These are phyloP conservation scores for Kluyveromyces sp. DNA, from an alignment of 1,139 yeast genomes.

Conservation along the genomic window DNA sequence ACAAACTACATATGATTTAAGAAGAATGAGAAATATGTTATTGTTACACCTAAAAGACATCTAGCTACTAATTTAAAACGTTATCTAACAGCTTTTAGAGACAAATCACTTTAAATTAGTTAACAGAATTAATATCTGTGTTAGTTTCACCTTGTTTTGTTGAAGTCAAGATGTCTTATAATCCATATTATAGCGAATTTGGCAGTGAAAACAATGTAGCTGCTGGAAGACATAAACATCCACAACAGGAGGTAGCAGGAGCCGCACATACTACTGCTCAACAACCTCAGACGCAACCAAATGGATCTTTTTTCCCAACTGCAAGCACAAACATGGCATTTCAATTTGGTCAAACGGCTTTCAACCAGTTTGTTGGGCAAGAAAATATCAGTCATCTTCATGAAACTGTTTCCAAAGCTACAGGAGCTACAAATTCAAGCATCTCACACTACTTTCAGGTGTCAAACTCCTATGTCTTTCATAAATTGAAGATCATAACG, in stretches of 20 bases:
- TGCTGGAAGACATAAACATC: conserved; percentile 20
- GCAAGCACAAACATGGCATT: conserved; percentile 82
- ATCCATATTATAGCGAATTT: conserved; percentile 6
- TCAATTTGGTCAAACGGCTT: conserved; percentile 81
- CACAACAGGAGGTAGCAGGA: conserved; percentile 4
- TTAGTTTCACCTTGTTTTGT: too few relatives aligned
- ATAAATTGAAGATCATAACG: conserved; percentile 62
- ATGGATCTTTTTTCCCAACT: conserved; percentile 43
- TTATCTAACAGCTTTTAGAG: too few relatives aligned
- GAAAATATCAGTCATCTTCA: conserved; percentile 27
- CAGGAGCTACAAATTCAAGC: conserved; percentile 19
- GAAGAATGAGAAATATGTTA: too few relatives aligned
- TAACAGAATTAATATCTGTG: too few relatives aligned
- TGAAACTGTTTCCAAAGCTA: conserved; percentile 26
- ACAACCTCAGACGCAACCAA: conserved; percentile 7
- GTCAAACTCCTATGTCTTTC: conserved; percentile 75
- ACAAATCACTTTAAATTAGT: not conserved
- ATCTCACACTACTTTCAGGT: conserved; percentile 75
- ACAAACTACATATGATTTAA: too few relatives aligned
- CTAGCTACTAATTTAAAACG: too few relatives aligned
- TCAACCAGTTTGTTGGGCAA: conserved; percentile 36
- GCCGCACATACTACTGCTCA: not conserved
- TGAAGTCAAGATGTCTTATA: conserved; percentile 4
- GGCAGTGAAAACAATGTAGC: not conserved
- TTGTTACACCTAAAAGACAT: too few relatives aligned